Percentiles rank a stretch among this genome's conserved stretches.
Conservation (phyloP, 495 filamentous ascomycete genomes). For the Oidiodendron maius region DNA sequence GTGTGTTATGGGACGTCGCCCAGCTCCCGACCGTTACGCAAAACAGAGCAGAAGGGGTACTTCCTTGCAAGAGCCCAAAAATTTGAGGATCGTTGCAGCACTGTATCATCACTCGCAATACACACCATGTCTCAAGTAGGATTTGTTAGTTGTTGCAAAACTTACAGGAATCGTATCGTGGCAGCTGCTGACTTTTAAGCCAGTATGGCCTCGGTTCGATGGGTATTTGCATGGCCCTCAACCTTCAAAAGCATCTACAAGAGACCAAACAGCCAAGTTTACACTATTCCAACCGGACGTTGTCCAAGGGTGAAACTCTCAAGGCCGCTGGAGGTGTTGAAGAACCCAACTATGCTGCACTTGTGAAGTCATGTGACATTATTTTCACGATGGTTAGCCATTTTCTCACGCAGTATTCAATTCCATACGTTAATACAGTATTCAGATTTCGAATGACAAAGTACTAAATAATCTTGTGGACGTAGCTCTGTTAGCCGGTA, state of each 20-base stretch:
- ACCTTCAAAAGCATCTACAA: slow-evolving; percentile 32
- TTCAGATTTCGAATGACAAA: slow-evolving; percentile 25
- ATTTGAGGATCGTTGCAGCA: no score
- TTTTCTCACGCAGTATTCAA: no score
- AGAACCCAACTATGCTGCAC: slow-evolving; percentile 22
- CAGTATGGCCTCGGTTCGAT: slow-evolving; percentile 37
- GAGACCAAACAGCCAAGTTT: slow-evolving; percentile 18
- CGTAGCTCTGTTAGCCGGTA: slow-evolving; percentile 18
- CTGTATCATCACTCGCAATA: no score
- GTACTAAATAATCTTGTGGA: slow-evolving; percentile 19
- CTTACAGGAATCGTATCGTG: no score
- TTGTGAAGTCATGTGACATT: slow-evolving; percentile 26
- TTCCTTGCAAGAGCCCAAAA: no score
- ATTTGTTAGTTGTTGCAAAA: no score
- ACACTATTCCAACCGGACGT: slow-evolving; percentile 29
- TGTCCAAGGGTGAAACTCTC: slow-evolving; percentile 27
- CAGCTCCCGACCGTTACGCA: no score
- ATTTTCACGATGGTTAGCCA: slow-evolving; percentile 30
- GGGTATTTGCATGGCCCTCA: slow-evolving; percentile 37
- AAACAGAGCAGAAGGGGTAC: no score
- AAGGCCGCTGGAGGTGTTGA: slow-evolving; percentile 24
- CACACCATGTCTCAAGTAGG: no score
- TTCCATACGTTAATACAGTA: background rate
- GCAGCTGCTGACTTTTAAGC: no score
- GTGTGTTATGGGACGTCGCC: no score